Evolutionary conservation across 352 stramenopile genomes (phyloP), one percentile per base, ranked within the genome.

Genomic region (Globisporangium okanoganense): DNA sequence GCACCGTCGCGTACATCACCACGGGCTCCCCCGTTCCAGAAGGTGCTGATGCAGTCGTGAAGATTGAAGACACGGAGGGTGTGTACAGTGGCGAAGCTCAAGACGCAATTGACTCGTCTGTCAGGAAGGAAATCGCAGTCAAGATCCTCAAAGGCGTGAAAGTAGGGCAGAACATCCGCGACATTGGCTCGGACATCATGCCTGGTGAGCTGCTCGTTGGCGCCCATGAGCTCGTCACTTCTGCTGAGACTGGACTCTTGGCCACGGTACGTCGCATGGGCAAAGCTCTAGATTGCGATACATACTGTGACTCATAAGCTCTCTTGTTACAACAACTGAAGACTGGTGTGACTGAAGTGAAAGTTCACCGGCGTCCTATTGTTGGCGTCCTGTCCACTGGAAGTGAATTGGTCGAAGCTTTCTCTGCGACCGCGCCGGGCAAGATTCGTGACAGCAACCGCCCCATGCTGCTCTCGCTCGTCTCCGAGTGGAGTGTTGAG

Each of bases 401-500:
- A 9, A 97, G 94, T 61, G 97, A 99, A 75, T 75, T 99, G 0
- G 69, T 97, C 2, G 70, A 88, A 31, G 71, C 79, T 0, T 88
- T 82, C 52, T 60, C 67, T 27, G 53, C 71, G 8, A 73, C 70
- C 13, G 57, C 67, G 16, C 65, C 59, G 0, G 85, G 88, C 16
- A 94, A 95, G 68, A 98, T 99, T 68, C 90, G 91, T 49, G 96
- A 99, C 75, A 95, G 86, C 52, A 99, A 99, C 66, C 85, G 95
- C 9, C 89, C 92, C n/a, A 92, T 98, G 76, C 75, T 99, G 3
- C 68, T 98, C 0, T 70, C 73, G 5, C 65, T 87, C n/a, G 50
- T 92, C 3, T 50, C 58, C 9, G 62, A 78, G 6, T 87, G 76
- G 84, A 63, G 72, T 9, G 70, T 74, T 1, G 63, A 79, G 25